Evolutionary conservation across 2,329 filamentous ascomycete genomes (phyloP).

Genomic region (Cladosporium colombiae): DNA sequence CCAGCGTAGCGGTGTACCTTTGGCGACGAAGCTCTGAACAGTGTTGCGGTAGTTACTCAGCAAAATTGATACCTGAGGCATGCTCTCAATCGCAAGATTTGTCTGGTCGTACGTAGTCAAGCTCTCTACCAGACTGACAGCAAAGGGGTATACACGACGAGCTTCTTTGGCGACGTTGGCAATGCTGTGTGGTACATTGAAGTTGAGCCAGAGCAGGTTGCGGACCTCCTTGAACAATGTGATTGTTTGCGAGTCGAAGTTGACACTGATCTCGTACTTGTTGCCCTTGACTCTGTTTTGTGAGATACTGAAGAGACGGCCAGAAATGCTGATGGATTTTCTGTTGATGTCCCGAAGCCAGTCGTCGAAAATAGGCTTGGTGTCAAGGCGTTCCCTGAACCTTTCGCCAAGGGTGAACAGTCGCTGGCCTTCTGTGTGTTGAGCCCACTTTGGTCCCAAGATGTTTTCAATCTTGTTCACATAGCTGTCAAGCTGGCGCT

Average conservation of each 20-base stretch:
- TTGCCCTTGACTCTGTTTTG: slow-evolving; percentile 90
- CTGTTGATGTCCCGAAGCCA: slow-evolving; percentile 90
- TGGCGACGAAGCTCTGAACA: slow-evolving; percentile 77
- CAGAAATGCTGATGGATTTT: slow-evolving; percentile 87
- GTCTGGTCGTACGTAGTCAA: slow-evolving; percentile 93
- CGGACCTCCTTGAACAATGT: slow-evolving; percentile 98
- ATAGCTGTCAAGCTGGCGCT: slow-evolving; percentile 90
- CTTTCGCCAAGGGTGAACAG: slow-evolving; percentile 86
- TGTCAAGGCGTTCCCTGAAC: slow-evolving; percentile 95
- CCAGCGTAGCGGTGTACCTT: slow-evolving; percentile 90
- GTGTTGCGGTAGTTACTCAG: slow-evolving; percentile 91
- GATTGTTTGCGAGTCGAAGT: slow-evolving; percentile 97
- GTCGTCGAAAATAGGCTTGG: slow-evolving; percentile 87
- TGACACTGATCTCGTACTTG: slow-evolving; percentile 82
- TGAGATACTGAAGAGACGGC: slow-evolving; percentile 85
- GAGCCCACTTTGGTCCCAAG: slow-evolving; percentile 87
- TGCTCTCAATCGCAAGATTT: slow-evolving; percentile 75
- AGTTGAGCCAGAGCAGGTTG: slow-evolving; percentile 93
- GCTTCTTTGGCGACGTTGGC: slow-evolving; percentile 97
- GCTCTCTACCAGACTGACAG: slow-evolving; percentile 97
- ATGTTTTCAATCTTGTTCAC: slow-evolving; percentile 99
- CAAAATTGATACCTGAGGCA: slow-evolving; percentile 84
- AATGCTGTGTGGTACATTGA: slow-evolving; percentile 88
- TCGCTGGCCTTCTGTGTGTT: slow-evolving; percentile 94
- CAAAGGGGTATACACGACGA: slow-evolving; percentile 97